Base-by-base conservation (phyloP, 2,329 filamentous ascomycete species). In the Samsoniella hepiali region DNA sequence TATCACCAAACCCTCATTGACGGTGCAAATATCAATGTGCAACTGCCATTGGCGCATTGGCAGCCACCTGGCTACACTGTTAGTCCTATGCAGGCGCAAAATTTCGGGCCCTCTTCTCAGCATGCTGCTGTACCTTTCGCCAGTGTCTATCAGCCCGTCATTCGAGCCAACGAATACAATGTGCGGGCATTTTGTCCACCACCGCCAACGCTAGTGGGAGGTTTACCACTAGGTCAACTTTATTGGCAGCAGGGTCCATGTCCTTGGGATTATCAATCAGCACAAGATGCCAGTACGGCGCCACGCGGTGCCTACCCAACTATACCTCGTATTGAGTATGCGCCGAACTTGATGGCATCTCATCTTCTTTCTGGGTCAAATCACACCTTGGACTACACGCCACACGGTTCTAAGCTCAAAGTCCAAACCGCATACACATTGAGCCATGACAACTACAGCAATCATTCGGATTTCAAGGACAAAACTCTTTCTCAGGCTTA, bases 401-500 rank as follows among this genome's bases (percentile, higher is more conserved):
- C 42, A 8, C 59, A 55, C 22, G 22, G 27, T 9, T 44, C 29
- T 9, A 44, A 62, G 13, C 40, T 40, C 15, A 36, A 49, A 29
- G 22, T 34, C 17, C 55, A 56, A 17, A 32, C 10, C 36, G 31
- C 29, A n/a, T 61, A 51, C 40, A 36, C 53, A 9, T n/a, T 36
- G 34, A 53, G 40, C 13, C 27, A 64, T 27, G 57, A 42, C n/a
- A 45, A 8, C 27, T 62, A 45, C 45, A 36, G 50, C 10, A 31
- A 17, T 38, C 72, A 69, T 40, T 67, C 67, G 17, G 76, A 75
- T 9, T 91, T 91, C 71, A 88, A 86, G 67, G 89, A 92, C 67
- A 88, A 86, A 66, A 84, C 85, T 2, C 76, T 93, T 31, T 79
- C 83, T 15, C 88, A 87, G 76, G 90, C 90, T n/a, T 88, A 93